Percentiles rank a stretch among this genome's conserved stretches.
Evolutionary conservation across 2,329 filamentous ascomycete species (phyloP).

Genomic region (Penicillium sp.): DNA sequence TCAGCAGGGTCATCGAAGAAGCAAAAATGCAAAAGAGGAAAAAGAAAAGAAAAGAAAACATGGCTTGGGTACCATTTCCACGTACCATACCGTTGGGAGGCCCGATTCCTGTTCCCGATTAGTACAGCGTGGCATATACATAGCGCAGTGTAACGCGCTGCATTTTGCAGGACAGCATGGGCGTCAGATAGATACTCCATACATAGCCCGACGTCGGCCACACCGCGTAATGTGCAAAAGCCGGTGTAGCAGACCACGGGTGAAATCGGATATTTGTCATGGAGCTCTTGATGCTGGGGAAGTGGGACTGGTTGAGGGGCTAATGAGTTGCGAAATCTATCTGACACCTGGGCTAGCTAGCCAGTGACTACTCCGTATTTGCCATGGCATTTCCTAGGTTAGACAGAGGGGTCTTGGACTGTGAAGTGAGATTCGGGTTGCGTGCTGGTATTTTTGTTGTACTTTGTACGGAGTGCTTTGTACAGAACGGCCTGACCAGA

Average conservation of each 20-base stretch:
- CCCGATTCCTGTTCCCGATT: background rate
- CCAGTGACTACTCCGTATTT: no score
- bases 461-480: background rate
- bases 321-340: no score
- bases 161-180: background rate
- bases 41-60: background rate
- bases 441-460: background rate
- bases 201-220: slow-evolving; percentile 3
- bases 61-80: background rate
- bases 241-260: background rate
- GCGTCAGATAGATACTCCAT: background rate
- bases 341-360: no score
- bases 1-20: no score
- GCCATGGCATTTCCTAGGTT: background rate
- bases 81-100: background rate
- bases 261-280: slow-evolving; percentile 2
- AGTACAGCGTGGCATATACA: slow-evolving; percentile 10
- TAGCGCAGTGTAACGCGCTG: slow-evolving; percentile 4
- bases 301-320: background rate
- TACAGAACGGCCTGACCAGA: background rate
- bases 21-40: background rate
- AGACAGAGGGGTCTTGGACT: background rate
- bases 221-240: slow-evolving; percentile 4
- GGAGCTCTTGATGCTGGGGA: background rate
- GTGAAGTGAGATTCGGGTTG: background rate